Conservation (phyloP, 345 rosid species). For the Eucalyptus lansdowneana region DNA sequence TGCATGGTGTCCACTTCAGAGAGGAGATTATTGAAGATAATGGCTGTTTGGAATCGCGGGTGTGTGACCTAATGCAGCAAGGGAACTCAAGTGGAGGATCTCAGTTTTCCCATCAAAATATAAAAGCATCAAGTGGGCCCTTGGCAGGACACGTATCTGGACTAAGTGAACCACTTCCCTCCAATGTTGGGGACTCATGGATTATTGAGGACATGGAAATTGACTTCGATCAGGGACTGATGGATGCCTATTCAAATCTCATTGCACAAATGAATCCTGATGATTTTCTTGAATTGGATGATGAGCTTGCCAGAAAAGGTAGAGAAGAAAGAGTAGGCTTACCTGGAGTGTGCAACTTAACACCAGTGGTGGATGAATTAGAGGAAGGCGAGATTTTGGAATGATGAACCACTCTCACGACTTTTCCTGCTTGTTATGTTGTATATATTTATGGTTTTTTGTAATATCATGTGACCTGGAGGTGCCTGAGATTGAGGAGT, state of each 20-base stretch:
- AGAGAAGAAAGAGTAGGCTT: conserved; percentile 7
- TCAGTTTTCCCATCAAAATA: not conserved
- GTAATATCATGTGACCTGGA: not conserved
- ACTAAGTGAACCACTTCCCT: not conserved
- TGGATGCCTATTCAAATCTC: conserved; percentile 58
- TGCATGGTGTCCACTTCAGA: conserved; percentile 32
- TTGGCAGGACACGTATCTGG: not conserved
- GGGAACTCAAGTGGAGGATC: conserved; percentile 3
- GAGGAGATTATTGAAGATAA: conserved; percentile 62
- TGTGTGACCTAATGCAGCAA: conserved; percentile 25
- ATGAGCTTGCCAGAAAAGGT: conserved; percentile 24
- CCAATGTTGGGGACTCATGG: not conserved
- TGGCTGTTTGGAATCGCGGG: conserved; percentile 22
- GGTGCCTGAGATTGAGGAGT: not conserved
- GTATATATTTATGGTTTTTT: not conserved
- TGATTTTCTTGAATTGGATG: conserved; percentile 61
- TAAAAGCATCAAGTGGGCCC: not conserved
- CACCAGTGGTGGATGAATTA: conserved; percentile 24
- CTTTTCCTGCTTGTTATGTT: not conserved
- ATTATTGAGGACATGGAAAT: conserved; percentile 20
- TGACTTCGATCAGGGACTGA: conserved; percentile 57
- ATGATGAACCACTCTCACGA: not conserved
- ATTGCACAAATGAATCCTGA: conserved; percentile 53
- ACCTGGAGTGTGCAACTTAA: not conserved
- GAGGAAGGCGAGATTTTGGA: conserved; percentile 87